Evolutionary conservation across 2,329 filamentous ascomycete genomes (phyloP).

Genomic region (Aureobasidium mangrovei): DNA sequence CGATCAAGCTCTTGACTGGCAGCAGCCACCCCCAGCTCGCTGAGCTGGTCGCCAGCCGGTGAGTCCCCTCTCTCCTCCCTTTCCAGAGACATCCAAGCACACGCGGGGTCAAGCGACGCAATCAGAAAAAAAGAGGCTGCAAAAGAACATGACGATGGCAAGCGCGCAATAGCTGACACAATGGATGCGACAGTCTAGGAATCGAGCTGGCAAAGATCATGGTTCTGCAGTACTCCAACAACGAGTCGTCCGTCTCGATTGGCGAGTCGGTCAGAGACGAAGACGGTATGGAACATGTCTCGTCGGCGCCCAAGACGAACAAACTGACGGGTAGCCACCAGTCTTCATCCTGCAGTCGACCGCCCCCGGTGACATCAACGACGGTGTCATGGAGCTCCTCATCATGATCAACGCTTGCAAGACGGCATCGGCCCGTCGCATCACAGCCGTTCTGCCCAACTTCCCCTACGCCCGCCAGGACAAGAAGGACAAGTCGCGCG

Average conservation of each 20-base stretch:
- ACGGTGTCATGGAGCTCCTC: conserved; percentile 93
- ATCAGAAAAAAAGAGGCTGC: neutral
- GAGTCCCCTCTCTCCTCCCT: conserved; percentile 19
- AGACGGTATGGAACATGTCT: conserved; percentile 53
- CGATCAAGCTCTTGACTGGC: conserved; percentile 65
- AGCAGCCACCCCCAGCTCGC: conserved; percentile 67
- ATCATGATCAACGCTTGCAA: conserved; percentile 98
- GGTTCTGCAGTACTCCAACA: conserved; percentile 77
- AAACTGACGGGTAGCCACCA: conserved; percentile 21
- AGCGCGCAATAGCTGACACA: conserved; percentile 3
- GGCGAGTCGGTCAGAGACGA: conserved; percentile 94
- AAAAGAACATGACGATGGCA: neutral
- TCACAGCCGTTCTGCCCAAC: conserved; percentile 91
- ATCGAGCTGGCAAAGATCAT: conserved; percentile 72
- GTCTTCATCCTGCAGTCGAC: conserved; percentile 97
- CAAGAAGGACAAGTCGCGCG: conserved; percentile 92
- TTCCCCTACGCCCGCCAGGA: conserved; percentile 96
- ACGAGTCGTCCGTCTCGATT: conserved; percentile 84
- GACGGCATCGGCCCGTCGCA: conserved; percentile 74
- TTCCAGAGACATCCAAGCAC: neutral
- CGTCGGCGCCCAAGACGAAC: neutral
- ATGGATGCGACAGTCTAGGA: conserved; percentile 48
- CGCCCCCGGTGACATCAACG: conserved; percentile 91
- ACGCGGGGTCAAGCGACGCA: conserved; percentile 1
- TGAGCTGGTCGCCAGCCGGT: conserved; percentile 60